Evolutionary conservation across 768 basidiomycete species (phyloP), one percentile per base, ranked within the genome.

Genomic region (Peribolospora kevripleyi): DNA sequence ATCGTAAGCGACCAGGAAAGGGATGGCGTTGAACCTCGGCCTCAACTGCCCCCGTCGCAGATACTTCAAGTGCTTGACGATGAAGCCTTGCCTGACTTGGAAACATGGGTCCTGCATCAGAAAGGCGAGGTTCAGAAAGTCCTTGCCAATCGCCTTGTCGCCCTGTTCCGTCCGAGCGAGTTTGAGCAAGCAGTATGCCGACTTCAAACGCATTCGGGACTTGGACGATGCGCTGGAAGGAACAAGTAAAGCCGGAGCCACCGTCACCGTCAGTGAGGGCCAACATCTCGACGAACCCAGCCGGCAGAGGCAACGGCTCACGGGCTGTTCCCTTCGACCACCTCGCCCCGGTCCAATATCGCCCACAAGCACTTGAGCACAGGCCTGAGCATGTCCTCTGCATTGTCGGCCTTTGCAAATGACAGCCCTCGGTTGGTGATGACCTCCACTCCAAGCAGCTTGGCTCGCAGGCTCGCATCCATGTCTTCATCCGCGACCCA

Each of bases 1-100:
- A 66, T 98, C 93, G 61, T 85, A 80, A 0, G 88, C 81, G 0
- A 83, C 80, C 48, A 98, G 69, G 70, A 93, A 87, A 5, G 84
- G 81, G 55, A 93, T 76, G 48, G 83, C 70, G 64, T 88, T 85
- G 69, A 80, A 90, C 14, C 76, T 73, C 1, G 80, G 67, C 11
- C 78, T 73, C 3, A 88, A 37, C 3, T 69, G 64, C 1, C 25
- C 25, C 25, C 25, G 25, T 48, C 76, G 73, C n/a, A 88, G 66
- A 37, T 84, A 69, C 7, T 71, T 64, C 8, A 81, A 67, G 2
- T 88, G 70, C 66, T 93, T 93, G 37, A 70, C 74, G 52, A 95
- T 65, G 70, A 91, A 90, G 4, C 62, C 68, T 55, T 77, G 70
- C 48, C 93, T 82, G 48, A 97, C 84, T 59, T 85, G 77, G 65